Evolutionary conservation across 805 yeast genomes (phyloP).

Genomic region (Helenozyma rhizophorensis): DNA sequence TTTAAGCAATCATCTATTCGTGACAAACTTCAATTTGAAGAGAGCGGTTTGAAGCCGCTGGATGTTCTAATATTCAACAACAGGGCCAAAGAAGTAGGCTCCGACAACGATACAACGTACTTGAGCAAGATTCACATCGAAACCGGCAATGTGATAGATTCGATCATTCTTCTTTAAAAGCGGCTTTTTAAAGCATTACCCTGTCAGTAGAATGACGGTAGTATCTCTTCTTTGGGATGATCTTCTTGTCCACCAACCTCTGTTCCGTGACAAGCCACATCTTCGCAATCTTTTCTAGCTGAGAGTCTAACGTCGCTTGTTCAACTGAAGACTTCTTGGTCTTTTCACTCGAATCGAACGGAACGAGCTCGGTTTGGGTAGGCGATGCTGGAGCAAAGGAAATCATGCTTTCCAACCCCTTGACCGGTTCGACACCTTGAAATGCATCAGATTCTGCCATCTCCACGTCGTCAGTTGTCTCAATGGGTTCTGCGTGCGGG

Average conservation of each 20-base stretch:
- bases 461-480: conserved; percentile 12
- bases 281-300: conserved; percentile 51
- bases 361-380: conserved; percentile 1
- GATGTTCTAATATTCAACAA: conserved; percentile 30
- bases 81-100: conserved; percentile 20
- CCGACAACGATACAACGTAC: conserved; percentile 22
- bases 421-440: conserved; percentile 3
- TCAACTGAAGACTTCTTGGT: neutral
- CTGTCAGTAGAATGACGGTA: too few relatives aligned
- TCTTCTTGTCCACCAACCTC: conserved; percentile 30
- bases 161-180: conserved; percentile 9
- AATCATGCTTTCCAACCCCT: conserved; percentile 6
- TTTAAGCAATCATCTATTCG: conserved; percentile 40
- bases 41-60: conserved; percentile 4
- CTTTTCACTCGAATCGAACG: neutral
- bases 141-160: conserved; percentile 39
- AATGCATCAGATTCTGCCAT: conserved; percentile 4
- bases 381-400: conserved; percentile 2
- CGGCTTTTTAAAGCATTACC: too few relatives aligned
- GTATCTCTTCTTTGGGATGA: conserved; percentile 23
- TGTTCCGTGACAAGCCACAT: conserved; percentile 66
- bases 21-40: conserved; percentile 11
- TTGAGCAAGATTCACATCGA: conserved; percentile 36
- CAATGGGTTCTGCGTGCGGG: neutral
- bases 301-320: conserved; percentile 20